Percentiles rank a stretch among this genome's conserved stretches.
phyloP scores from a whole-genome alignment of 2,329 filamentous ascomycete genomes.

The Zymoseptoria passerinii region DNA sequence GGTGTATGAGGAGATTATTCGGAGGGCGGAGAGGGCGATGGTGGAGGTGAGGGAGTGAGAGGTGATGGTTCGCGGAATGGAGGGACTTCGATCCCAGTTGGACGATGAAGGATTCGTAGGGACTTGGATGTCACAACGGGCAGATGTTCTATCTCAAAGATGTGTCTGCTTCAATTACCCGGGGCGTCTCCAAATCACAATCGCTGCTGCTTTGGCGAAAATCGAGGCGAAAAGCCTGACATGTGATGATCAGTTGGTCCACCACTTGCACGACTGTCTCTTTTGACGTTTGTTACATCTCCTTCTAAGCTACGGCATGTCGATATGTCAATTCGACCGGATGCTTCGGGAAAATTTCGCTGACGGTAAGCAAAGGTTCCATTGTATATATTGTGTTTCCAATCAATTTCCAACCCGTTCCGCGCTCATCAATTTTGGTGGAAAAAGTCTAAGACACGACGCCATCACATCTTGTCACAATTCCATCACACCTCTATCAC shows the following conservation, averaged over 20 bases:
- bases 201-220: neutral
- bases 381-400: neutral
- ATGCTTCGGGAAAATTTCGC: neutral
- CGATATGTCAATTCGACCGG: neutral
- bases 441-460: neutral
- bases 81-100: neutral
- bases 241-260: neutral
- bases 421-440: neutral
- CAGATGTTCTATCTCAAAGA: too few relatives aligned
- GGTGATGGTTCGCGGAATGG: neutral
- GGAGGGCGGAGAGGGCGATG: slow-evolving; percentile 53
- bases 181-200: neutral
- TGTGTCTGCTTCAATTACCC: too few relatives aligned
- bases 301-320: neutral
- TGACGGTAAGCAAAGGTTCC: neutral
- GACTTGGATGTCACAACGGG: neutral
- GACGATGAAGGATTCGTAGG: neutral
- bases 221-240: too few relatives aligned
- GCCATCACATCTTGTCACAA: too few relatives aligned
- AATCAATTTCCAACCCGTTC: neutral
- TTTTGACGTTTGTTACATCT: neutral
- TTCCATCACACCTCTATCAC: neutral
- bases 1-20: slow-evolving; percentile 85
- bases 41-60: neutral
- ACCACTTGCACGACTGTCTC: neutral